Conservation (phyloP, 2,329 filamentous ascomycete species). For the Penicillium digitatum region DNA sequence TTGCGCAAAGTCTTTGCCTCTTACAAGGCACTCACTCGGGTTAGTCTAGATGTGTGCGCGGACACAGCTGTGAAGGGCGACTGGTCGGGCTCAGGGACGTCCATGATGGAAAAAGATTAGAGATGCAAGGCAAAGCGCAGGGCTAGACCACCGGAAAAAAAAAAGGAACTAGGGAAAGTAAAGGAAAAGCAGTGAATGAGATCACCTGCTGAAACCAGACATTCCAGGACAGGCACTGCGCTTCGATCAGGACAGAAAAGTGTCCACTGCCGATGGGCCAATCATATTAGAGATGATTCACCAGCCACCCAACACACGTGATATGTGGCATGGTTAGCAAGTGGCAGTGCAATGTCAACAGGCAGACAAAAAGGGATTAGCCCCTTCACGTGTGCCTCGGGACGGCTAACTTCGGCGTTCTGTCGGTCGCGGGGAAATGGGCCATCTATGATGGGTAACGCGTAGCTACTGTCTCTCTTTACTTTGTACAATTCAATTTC, state of each 20-base stretch:
- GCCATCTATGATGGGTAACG: conserved; percentile 4
- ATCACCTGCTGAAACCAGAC: conserved; percentile 17
- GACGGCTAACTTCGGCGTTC: conserved; percentile 29
- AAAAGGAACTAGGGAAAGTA: conserved; percentile 9
- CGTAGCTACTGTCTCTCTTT: not conserved
- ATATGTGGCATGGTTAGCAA: not conserved
- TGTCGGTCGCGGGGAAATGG: conserved; percentile 20
- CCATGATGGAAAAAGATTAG: conserved; percentile 57
- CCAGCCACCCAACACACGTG: conserved; percentile 20
- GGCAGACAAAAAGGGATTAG: not conserved
- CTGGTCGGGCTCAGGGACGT: conserved; percentile 79
- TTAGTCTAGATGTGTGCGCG: conserved; percentile 63
- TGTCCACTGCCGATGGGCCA: conserved; percentile 29
- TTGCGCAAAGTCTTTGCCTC: conserved; percentile 12
- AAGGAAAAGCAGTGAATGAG: conserved; percentile 1
- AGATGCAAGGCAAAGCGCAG: not conserved
- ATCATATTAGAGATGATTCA: conserved; percentile 14
- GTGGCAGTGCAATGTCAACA: not conserved
- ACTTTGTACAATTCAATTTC: not conserved
- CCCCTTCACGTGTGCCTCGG: conserved; percentile 12
- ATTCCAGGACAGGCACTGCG: conserved; percentile 12
- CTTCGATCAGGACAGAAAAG: conserved; percentile 29
- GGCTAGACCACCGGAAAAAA: conserved; percentile 4
- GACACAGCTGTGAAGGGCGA: conserved; percentile 89
- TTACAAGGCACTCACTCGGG: conserved; percentile 37